Evolutionary conservation across 768 basidiomycete species (phyloP), one percentile per base, ranked within the genome.

Genomic region (Pulveroboletus sp.): DNA sequence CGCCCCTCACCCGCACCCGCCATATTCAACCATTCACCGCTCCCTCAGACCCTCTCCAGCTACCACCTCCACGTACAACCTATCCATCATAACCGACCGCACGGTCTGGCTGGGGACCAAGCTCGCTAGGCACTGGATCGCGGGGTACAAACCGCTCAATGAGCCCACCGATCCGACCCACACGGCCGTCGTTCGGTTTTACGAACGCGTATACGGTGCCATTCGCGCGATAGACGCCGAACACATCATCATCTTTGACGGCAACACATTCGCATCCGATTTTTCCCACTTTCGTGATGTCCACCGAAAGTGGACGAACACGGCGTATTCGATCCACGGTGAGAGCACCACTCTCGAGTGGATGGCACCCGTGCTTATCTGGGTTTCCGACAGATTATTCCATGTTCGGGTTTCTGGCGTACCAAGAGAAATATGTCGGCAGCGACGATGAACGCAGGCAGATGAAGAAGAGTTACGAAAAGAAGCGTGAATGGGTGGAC

Each of bases 121-220:
- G 59, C 74, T 91, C 29, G 86, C 89, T 1, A 73, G 72, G 59
- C 86, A 87, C 64, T 90, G 89, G 89, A 82, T 92, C 50, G 89
- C 88, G 2, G 87, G 89, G 16, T 93, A 88, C 70, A 92, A 92
- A 67, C 86, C 83, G 4, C 72, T 93, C 40, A 93, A 92, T 76
- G 89, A 93, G 69, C 83, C 68, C 31, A 81, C 88, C 4, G 89
- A 91, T 62, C 71, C 81, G 14, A 71, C 79, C 41, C 86, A 88
- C 65, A 76, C 71, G 11, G 73, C 83, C 40, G 68, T 93, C 45
- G 60, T 89, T 53, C 63, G 54, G 7, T 89, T 85, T 71, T 91
- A 91, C 69, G 76, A 81, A 57, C 71, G 79, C 16, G 63, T 71
- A 9, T 68, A 75, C 55, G 63, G 61, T 43, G 85, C 83, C 22